These are phyloP conservation scores for Scedosporium boydii DNA, from an alignment of 2,329 filamentous ascomycete genomes.

Conservation along the genomic window DNA sequence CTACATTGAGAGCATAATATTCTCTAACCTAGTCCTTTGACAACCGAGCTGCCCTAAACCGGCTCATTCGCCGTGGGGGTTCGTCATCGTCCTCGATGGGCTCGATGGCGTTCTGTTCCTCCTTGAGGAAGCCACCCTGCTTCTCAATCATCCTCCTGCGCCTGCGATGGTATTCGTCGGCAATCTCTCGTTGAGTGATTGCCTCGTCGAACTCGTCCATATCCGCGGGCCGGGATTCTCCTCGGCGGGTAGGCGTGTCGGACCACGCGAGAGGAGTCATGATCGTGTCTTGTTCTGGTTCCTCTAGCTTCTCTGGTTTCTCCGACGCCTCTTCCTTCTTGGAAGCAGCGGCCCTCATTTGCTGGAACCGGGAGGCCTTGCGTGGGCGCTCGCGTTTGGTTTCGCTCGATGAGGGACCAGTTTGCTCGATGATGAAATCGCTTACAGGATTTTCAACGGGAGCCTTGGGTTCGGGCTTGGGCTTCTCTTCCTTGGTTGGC, in stretches of 20 bases:
- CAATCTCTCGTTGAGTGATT: slow-evolving; percentile 61
- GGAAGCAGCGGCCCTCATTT: neutral
- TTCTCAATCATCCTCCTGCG: slow-evolving; percentile 76
- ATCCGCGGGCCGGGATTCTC: slow-evolving; percentile 1
- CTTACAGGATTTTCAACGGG: slow-evolving; percentile 24
- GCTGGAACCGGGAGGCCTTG: slow-evolving; percentile 5
- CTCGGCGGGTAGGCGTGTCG: slow-evolving; percentile 18
- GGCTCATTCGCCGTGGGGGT: slow-evolving; percentile 54
- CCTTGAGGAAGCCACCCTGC: slow-evolving; percentile 70
- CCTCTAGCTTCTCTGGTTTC: slow-evolving; percentile 21
- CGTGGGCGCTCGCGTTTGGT: slow-evolving; percentile 1
- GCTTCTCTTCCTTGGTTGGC: slow-evolving; percentile 5
- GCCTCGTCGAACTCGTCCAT: slow-evolving; percentile 64
- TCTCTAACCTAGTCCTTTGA: slow-evolving; percentile 33
- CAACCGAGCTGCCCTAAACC: slow-evolving; percentile 63
- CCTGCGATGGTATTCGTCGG: slow-evolving; percentile 71
- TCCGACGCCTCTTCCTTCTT: slow-evolving; percentile 23
- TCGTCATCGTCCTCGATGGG: slow-evolving; percentile 60
- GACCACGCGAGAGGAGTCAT: neutral
- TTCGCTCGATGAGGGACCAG: slow-evolving; percentile 7
- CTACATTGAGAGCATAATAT: slow-evolving; percentile 8
- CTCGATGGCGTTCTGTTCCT: slow-evolving; percentile 58
- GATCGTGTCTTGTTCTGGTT: slow-evolving; percentile 12
- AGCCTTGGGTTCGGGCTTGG: slow-evolving; percentile 5
- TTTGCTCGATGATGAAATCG: slow-evolving; percentile 43